A percentile compares a stretch with the other conserved stretches of the same genome.
phyloP scores from a whole-genome alignment of 1,284 basidiomycete genomes.

The Ceratobasidium sp. region DNA sequence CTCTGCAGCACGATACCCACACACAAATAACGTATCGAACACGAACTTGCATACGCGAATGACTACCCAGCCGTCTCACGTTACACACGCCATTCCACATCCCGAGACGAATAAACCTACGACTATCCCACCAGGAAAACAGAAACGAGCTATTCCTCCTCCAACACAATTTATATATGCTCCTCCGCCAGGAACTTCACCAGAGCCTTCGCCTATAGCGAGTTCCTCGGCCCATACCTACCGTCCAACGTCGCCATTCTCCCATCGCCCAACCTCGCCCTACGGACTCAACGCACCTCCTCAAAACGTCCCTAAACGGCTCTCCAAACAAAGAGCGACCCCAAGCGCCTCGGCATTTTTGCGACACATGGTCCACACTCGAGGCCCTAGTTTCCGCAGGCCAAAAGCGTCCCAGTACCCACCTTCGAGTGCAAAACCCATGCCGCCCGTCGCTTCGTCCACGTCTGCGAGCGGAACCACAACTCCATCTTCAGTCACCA shows the following conservation, averaged over 20 bases:
- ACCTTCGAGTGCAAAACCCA: background rate
- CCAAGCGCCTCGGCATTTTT: slow-evolving; percentile 9
- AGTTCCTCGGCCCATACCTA: background rate
- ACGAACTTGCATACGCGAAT: background rate
- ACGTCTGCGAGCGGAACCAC: background rate
- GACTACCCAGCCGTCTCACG: background rate
- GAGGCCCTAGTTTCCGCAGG: slow-evolving; percentile 5
- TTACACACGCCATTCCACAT: background rate
- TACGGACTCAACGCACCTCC: background rate
- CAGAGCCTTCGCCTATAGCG: background rate
- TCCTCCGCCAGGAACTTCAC: background rate
- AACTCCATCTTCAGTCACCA: background rate
- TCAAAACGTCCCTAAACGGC: background rate
- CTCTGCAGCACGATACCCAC: background rate
- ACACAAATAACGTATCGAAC: background rate
- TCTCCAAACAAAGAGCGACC: slow-evolving; percentile 6
- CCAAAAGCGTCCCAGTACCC: background rate
- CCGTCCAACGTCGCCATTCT: background rate
- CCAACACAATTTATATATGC: slow-evolving; percentile 14
- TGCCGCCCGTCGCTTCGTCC: background rate
- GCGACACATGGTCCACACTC: slow-evolving; percentile 21
- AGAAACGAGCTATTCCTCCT: background rate
- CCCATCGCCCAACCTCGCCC: background rate
- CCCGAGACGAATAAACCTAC: background rate
- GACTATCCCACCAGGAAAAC: background rate